Evolutionary conservation across 2,329 filamentous ascomycete species (phyloP), one percentile per base, ranked within the genome.

Genomic region (Elsinoe perseae): DNA sequence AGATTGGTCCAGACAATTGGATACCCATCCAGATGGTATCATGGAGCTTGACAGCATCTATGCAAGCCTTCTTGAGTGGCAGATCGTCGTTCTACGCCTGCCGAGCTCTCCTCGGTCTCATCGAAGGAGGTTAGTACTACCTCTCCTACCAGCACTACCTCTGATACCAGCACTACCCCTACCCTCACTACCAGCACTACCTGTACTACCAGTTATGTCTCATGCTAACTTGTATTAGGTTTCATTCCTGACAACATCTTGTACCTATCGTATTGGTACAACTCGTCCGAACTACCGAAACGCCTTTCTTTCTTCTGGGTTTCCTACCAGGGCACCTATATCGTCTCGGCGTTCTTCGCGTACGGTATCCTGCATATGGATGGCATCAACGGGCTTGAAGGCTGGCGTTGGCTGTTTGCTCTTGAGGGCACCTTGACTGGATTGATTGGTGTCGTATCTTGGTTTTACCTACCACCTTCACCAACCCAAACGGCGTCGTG

Each of bases 401-500:
- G 64, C 7, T 66, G 64, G 64, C 56, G 58, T 12, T 64, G 57
- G 59, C 60, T 69, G 1, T 69, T 70, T 54, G 58, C 66, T 3
- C 64, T 70, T 25, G 68, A 69, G 57, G 68, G 66, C 14, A 56
- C 55, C 14, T 30, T 69, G n/a, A 68, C 68, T 7, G 62, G 60
- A 1, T 25, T 64, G 14, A 61, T 69, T 20, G 66, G 66, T 0
- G 56, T 69, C 20, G 54, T 63, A 1, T 66, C 65, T 6, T 67
- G 61, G 58, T 66, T 67, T 12, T 70, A 73, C 21, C 64, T 75
- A 44, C 72, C 73, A 0, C 67, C 72, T 2, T 72, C 83, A 0
- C 85, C 86, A 0, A 84, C 82, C 0, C 77, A 82, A 50, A 89
- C 85, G 5, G 79, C 76, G 14, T 76, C 78, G 27, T 67, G 75